Evolutionary conservation across 2,329 filamentous ascomycete genomes (phyloP).

Genomic region (Trichoderma sp.): DNA sequence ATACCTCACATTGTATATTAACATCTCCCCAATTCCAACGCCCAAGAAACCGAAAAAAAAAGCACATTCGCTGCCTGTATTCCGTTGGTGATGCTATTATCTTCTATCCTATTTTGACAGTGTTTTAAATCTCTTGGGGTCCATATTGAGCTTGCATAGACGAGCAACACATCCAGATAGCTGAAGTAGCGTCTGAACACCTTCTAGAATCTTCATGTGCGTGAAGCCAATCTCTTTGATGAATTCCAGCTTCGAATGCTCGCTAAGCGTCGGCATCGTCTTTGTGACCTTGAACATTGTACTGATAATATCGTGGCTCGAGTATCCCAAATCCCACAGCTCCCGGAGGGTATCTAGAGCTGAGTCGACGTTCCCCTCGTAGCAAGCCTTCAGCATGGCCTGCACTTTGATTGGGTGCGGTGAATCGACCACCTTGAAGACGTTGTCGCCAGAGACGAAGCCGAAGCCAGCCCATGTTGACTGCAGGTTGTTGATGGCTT

Average conservation of each 20-base stretch:
- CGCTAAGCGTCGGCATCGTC: constrained; percentile 84
- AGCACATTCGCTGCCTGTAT: constrained; percentile 25
- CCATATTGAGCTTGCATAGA: constrained; percentile 95
- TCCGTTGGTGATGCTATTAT: constrained; percentile 5
- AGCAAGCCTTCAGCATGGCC: constrained; percentile 96
- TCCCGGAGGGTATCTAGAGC: constrained; percentile 84
- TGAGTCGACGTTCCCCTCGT: constrained; percentile 84
- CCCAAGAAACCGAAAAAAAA: constrained; percentile 29
- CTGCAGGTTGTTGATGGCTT: constrained; percentile 98
- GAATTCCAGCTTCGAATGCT: constrained; percentile 94
- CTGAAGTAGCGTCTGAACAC: constrained; percentile 91
- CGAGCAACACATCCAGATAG: constrained; percentile 88
- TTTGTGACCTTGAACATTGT: constrained; percentile 99
- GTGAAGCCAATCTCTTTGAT: constrained; percentile 99
- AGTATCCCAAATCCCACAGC: constrained; percentile 92
- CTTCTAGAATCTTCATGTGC: constrained; percentile 98
- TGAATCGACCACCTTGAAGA: constrained; percentile 95
- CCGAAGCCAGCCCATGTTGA: constrained; percentile 91
- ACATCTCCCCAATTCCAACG: constrained; percentile 31
- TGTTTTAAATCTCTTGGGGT: constrained; percentile 70
- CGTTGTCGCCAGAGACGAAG: constrained; percentile 95
- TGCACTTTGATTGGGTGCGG: constrained; percentile 98
- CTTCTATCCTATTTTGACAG: constrained; percentile 31
- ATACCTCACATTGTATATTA: constrained; percentile 11
- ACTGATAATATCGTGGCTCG: constrained; percentile 97